These are phyloP conservation scores for Apiotrichum sp. DNA, from an alignment of 1,284 basidiomycete species.

Conservation along the genomic window DNA sequence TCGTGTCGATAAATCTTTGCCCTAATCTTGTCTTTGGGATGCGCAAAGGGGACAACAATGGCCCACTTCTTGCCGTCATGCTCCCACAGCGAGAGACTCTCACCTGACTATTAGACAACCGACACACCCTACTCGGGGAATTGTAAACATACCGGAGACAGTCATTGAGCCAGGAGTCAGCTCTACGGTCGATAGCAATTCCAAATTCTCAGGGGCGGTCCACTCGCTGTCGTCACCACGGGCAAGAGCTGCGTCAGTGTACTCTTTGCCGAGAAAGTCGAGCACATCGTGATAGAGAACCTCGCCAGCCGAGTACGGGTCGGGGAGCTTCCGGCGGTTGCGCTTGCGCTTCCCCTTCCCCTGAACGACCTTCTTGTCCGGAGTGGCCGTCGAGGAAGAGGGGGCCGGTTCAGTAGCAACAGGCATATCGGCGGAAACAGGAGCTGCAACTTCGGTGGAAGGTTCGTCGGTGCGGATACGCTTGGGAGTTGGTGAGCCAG, in stretches of 20 bases:
- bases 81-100: constrained; percentile 23
- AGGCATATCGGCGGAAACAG: too few relatives aligned
- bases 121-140: too few relatives aligned
- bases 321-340: constrained; percentile 49
- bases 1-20: constrained; percentile 61
- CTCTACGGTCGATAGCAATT: constrained; percentile 59
- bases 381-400: background rate
- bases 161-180: constrained; percentile 53
- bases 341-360: constrained; percentile 24
- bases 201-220: constrained; percentile 50
- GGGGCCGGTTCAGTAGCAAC: background rate
- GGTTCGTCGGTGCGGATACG: constrained; percentile 6
- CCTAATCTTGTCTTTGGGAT: constrained; percentile 72
- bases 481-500: constrained; percentile 7
- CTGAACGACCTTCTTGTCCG: constrained; percentile 7
- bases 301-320: constrained; percentile 65
- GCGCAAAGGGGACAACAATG: constrained; percentile 69
- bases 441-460: background rate
- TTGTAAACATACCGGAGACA: constrained; percentile 18
- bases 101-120: constrained; percentile 19
- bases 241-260: constrained; percentile 53
- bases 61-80: constrained; percentile 57
- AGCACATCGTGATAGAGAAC: constrained; percentile 67
- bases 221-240: constrained; percentile 55
- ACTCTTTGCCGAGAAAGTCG: constrained; percentile 59